Evolutionary conservation across 257 asterid species (phyloP).

Genomic region (Rehmannia glutinosa): DNA sequence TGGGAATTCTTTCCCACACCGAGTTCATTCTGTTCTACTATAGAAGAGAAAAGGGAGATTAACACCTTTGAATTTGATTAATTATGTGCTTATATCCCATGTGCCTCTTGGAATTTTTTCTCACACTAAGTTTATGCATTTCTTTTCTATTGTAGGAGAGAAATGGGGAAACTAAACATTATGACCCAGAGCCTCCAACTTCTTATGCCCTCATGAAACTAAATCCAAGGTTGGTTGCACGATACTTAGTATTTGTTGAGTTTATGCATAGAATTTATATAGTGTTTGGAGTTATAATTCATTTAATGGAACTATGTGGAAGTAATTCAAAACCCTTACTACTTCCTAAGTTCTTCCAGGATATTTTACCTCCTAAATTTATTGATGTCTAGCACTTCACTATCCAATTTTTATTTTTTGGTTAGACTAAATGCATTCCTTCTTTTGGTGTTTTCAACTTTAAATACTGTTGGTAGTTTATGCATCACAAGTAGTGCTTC

Average conservation of each 20-base stretch:
- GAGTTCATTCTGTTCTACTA: too few relatives aligned
- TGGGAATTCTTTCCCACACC: not conserved
- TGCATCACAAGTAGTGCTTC: not conserved
- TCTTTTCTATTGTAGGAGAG: constrained; percentile 57
- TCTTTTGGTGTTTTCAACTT: not conserved
- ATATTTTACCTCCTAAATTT: too few relatives aligned
- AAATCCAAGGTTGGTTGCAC: constrained; percentile 63
- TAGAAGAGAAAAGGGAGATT: too few relatives aligned
- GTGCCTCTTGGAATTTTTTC: not conserved
- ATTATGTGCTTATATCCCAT: not conserved
- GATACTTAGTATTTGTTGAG: not conserved
- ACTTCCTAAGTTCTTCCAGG: not conserved
- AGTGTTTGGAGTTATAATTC: not conserved
- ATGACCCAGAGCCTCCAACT: constrained; percentile 73
- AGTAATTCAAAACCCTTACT: not conserved
- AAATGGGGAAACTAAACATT: constrained; percentile 64
- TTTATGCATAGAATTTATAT: not conserved
- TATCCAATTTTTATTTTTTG: too few relatives aligned
- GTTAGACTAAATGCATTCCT: not conserved
- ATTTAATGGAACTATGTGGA: not conserved
- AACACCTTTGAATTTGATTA: not conserved
- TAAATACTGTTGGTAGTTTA: not conserved
- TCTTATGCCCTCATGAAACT: constrained; percentile 61
- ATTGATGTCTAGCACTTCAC: too few relatives aligned
- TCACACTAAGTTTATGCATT: not conserved